Conservation (phyloP, 768 basidiomycete species). For the Solioccasus polychromus region DNA sequence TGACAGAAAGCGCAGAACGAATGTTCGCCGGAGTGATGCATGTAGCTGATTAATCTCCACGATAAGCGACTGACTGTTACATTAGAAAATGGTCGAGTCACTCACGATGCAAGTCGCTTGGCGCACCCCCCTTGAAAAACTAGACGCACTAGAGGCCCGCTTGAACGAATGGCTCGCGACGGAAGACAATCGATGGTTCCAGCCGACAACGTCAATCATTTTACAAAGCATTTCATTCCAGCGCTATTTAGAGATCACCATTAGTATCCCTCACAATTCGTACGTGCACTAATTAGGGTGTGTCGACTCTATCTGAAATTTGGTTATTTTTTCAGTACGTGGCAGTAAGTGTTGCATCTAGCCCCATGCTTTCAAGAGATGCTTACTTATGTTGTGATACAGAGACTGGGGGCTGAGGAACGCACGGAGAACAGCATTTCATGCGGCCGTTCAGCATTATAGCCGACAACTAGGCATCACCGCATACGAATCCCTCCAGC, state of each 20-base stretch:
- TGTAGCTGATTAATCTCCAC: slow-evolving; percentile 17
- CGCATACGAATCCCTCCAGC: slow-evolving; percentile 57
- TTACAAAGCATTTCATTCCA: slow-evolving; percentile 66
- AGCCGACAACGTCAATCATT: slow-evolving; percentile 60
- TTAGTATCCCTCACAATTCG: slow-evolving; percentile 57
- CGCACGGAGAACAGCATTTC: slow-evolving; percentile 71
- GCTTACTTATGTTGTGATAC: slow-evolving; percentile 5
- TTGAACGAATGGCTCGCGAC: slow-evolving; percentile 76
- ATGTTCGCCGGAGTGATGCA: slow-evolving; percentile 70
- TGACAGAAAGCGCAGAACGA: slow-evolving; percentile 44
- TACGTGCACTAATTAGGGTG: slow-evolving; percentile 22
- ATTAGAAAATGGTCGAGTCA: slow-evolving; percentile 64
- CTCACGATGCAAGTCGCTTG: slow-evolving; percentile 72
- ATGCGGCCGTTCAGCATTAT: slow-evolving; percentile 73
- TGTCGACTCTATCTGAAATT: slow-evolving; percentile 3
- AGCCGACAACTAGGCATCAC: slow-evolving; percentile 66
- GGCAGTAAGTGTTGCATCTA: slow-evolving; percentile 29
- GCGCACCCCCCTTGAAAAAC: slow-evolving; percentile 68
- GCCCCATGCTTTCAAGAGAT: not conserved
- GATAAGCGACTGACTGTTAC: slow-evolving; percentile 9
- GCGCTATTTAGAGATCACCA: slow-evolving; percentile 63
- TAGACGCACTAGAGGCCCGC: slow-evolving; percentile 64
- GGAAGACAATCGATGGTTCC: slow-evolving; percentile 79
- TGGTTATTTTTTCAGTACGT: slow-evolving; percentile 24
- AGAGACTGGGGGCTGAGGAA: slow-evolving; percentile 62